Evolutionary conservation across 495 filamentous ascomycete species (phyloP), one percentile per base, ranked within the genome.

Genomic region (Trichoderma gamsii): DNA sequence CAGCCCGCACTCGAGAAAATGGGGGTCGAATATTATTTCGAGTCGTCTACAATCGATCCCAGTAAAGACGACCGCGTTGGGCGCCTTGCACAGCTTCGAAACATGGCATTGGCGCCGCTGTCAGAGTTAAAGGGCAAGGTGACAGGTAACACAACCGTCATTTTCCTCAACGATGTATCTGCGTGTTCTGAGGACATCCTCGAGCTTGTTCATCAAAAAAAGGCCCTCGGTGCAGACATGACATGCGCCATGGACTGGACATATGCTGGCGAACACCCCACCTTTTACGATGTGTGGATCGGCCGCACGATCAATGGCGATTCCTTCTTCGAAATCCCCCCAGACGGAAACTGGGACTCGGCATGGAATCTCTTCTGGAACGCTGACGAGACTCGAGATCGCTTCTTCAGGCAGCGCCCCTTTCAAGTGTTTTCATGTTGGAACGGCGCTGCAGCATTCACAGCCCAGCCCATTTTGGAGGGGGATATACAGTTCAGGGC

Each of bases 381-480:
- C 67, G 73, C 83, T 63, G 69, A 71, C 2, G 61, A 41, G 8
- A 63, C 77, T 12, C 71, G 71, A 21, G 65, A 56, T 15, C 72
- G 77, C 23, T 77, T 77, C 49, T 25, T 63, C 4, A 64, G 63
- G 9, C 67, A 70, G 12, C 71, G 71, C 41, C 81, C 84, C 0
- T 82, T 85, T 68, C 84, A 86, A 73, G 83, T 86, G 0, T 85
- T 84, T 59, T 78, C 81, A 0, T 85, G 83, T 73, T 85, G 83
- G 83, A 84, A 84, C 56, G 83, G 82, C 15, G 80, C 79, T 18
- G 73, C 73, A 1, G 76, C 75, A 0, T 75, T 76, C 29, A 32
- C 63, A 1, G 74, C 76, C 0, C 67, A 51, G 63, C 73, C 76
- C 27, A 44, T 78, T 27, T 68, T 84, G 21, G 72, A 75, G 12